Evolutionary conservation across 306 rosid genomes (phyloP).

Genomic region (Elaeagnus macrophylla): DNA sequence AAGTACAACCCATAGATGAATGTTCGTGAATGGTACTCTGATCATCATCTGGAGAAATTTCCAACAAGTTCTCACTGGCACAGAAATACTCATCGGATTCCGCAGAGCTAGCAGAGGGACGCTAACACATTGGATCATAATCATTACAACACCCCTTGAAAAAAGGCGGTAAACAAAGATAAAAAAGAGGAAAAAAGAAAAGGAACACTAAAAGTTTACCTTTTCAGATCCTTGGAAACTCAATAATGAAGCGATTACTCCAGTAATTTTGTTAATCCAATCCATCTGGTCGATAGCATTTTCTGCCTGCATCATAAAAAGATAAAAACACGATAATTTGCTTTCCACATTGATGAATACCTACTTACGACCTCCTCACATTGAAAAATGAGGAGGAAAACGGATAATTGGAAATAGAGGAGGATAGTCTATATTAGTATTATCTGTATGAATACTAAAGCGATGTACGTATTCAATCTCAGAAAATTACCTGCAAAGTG

Average conservation of each 20-base stretch:
- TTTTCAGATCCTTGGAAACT: constrained; percentile 50
- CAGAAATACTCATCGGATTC: constrained; percentile 23
- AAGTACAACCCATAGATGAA: constrained; percentile 22
- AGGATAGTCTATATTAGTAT: not conserved
- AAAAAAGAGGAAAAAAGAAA: constrained; percentile 5
- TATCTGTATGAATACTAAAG: not conserved
- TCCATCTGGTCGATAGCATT: constrained; percentile 77
- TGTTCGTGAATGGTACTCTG: constrained; percentile 17
- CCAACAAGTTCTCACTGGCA: constrained; percentile 17
- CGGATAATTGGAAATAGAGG: too few species aligned
- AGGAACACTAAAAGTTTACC: constrained; percentile 28
- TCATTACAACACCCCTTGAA: constrained; percentile 19
- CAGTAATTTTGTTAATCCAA: constrained; percentile 79
- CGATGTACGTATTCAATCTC: constrained; percentile 4
- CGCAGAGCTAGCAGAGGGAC: constrained; percentile 24
- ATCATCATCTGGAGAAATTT: constrained; percentile 24
- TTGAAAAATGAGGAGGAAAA: too few species aligned
- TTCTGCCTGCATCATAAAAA: constrained; percentile 52
- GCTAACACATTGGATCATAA: constrained; percentile 33
- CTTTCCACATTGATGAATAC: not conserved
- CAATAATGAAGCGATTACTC: constrained; percentile 70
- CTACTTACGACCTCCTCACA: not conserved
- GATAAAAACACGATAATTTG: not conserved
- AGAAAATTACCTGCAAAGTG: constrained; percentile 59
- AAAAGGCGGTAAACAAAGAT: constrained; percentile 8